Evolutionary conservation across 345 rosid species (phyloP).

Genomic region (Hirschfeldia incana): DNA sequence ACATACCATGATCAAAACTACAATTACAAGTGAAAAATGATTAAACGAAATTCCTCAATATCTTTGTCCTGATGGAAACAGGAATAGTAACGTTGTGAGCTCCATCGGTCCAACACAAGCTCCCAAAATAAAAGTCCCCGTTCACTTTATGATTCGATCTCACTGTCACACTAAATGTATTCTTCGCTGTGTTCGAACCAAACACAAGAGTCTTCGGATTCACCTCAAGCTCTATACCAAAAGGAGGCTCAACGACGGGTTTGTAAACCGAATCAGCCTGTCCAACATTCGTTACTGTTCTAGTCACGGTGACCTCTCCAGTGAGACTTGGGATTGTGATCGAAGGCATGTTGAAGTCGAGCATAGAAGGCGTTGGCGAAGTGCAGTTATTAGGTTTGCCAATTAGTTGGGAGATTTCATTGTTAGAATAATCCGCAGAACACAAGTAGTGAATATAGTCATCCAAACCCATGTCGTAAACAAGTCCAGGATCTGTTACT

Average conservation of each 20-base stretch:
- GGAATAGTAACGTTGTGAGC: slow-evolving; percentile 47
- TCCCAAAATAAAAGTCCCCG: slow-evolving; percentile 49
- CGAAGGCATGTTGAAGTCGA: slow-evolving; percentile 54
- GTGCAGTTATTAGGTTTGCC: slow-evolving; percentile 31
- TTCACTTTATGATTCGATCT: slow-evolving; percentile 36
- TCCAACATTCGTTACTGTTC: slow-evolving; percentile 38
- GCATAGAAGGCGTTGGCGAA: slow-evolving; percentile 21
- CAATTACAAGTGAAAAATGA: not conserved
- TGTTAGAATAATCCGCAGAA: slow-evolving; percentile 47
- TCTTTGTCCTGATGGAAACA: slow-evolving; percentile 47
- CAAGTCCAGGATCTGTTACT: slow-evolving; percentile 60
- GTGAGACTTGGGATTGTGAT: slow-evolving; percentile 54
- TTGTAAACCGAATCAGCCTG: slow-evolving; percentile 25
- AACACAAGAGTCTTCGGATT: slow-evolving; percentile 40
- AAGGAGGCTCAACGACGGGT: slow-evolving; percentile 35
- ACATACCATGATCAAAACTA: not conserved
- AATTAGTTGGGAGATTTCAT: slow-evolving; percentile 44
- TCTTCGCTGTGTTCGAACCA: slow-evolving; percentile 14
- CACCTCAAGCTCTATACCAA: slow-evolving; percentile 37
- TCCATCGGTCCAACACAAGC: slow-evolving; percentile 51
- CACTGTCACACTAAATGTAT: slow-evolving; percentile 36
- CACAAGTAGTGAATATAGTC: slow-evolving; percentile 66
- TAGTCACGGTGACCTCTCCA: slow-evolving; percentile 19
- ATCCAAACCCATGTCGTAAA: slow-evolving; percentile 52
- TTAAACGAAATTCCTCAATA: slow-evolving; percentile 30